Conservation (phyloP, 768 basidiomycete species). For the Russula ochroleuca region DNA sequence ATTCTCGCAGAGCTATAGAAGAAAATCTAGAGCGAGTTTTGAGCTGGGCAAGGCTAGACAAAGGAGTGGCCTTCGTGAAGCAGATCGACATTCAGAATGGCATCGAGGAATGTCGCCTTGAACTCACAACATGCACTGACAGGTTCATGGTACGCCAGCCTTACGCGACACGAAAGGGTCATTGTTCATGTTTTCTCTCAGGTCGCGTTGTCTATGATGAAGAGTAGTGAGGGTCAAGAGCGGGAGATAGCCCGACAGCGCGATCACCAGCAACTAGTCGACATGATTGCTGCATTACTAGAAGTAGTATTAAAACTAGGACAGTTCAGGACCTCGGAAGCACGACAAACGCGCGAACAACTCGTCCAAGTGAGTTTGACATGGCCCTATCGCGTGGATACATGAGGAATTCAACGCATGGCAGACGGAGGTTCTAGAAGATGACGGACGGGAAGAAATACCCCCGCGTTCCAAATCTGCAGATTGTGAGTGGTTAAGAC, state of each 20-base stretch:
- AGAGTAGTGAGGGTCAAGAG: background rate
- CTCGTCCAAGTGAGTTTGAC: slow-evolving; percentile 1
- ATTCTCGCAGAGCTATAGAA: slow-evolving; percentile 10
- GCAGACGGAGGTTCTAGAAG: background rate
- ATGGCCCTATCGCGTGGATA: background rate
- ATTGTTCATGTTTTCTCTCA: background rate
- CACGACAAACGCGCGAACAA: background rate
- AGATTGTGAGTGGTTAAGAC: slow-evolving; percentile 6
- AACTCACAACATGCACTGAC: slow-evolving; percentile 38
- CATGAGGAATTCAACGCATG: background rate
- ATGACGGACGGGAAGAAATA: background rate
- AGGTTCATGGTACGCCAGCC: slow-evolving; percentile 37
- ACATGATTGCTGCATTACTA: background rate
- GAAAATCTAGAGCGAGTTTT: background rate
- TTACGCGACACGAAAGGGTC: background rate
- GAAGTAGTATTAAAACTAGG: background rate
- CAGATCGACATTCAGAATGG: slow-evolving; percentile 42
- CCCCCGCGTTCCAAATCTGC: background rate
- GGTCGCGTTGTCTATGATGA: background rate
- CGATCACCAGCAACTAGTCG: background rate
- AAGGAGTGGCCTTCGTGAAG: slow-evolving; percentile 31
- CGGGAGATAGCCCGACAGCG: background rate
- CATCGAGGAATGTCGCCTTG: slow-evolving; percentile 38
- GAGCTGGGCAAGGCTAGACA: background rate
- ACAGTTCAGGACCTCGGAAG: background rate